Percentiles rank a stretch among this genome's conserved stretches.
These are phyloP conservation scores for Leonotis leonurus DNA, from an alignment of 257 asterid species.

Conservation along the genomic window DNA sequence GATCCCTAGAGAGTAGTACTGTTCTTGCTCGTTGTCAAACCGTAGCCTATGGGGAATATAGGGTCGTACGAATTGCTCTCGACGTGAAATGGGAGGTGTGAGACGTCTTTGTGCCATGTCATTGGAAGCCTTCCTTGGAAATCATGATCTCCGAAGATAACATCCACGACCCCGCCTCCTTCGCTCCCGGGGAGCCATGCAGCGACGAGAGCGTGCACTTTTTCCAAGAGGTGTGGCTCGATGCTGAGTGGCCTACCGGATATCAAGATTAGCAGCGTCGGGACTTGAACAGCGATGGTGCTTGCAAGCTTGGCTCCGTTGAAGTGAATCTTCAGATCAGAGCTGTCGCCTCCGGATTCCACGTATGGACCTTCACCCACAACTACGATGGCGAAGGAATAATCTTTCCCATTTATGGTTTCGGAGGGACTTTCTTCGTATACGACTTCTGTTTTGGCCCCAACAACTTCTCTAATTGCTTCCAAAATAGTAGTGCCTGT, in stretches of 20 bases:
- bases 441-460: slow-evolving; percentile 46
- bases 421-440: slow-evolving; percentile 53
- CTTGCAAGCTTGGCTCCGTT: slow-evolving; percentile 44
- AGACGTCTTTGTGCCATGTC: slow-evolving; percentile 62
- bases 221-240: slow-evolving; percentile 43
- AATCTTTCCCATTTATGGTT: slow-evolving; percentile 30
- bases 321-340: slow-evolving; percentile 48
- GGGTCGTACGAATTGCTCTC: slow-evolving; percentile 45
- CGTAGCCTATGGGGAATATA: slow-evolving; percentile 59
- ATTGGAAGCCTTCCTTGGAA: slow-evolving; percentile 69
- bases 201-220: slow-evolving; percentile 60
- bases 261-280: slow-evolving; percentile 54
- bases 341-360: slow-evolving; percentile 67
- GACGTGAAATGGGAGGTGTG: slow-evolving; percentile 56
- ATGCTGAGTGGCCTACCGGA: slow-evolving; percentile 74
- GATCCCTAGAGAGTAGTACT: slow-evolving; percentile 23
- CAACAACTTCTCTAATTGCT: slow-evolving; percentile 50
- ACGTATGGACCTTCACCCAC: slow-evolving; percentile 79
- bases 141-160: slow-evolving; percentile 63
- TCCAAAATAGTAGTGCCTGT: slow-evolving; percentile 80
- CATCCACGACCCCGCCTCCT: slow-evolving; percentile 64
- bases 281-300: slow-evolving; percentile 44
- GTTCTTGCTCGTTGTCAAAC: slow-evolving; percentile 43
- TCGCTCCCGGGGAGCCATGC: slow-evolving; percentile 94
- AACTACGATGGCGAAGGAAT: slow-evolving; percentile 61